Conservation (phyloP, 371 early-diverging fungal species). For the Haplosporangium sp. region DNA sequence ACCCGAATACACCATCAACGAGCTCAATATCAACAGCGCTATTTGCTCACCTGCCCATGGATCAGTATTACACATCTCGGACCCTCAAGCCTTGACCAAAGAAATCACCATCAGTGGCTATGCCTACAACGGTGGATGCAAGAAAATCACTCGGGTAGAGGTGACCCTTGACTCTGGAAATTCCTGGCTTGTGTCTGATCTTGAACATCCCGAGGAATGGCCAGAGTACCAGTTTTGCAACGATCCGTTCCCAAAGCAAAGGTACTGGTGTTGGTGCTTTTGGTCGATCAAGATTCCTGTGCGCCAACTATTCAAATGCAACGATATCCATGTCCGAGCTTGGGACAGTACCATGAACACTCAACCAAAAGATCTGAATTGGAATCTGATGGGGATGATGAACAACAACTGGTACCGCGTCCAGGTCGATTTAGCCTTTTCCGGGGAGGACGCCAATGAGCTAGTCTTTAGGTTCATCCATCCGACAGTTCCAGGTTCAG, state of each 20-base stretch:
- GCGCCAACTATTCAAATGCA: slow-evolving; percentile 59
- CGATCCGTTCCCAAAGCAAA: slow-evolving; percentile 31
- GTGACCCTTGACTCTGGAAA: slow-evolving; percentile 82
- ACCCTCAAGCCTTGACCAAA: slow-evolving; percentile 36
- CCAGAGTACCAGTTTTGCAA: slow-evolving; percentile 27
- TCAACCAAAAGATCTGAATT: slow-evolving; percentile 78
- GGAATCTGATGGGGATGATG: slow-evolving; percentile 89
- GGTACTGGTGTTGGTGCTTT: slow-evolving; percentile 80
- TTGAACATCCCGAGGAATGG: slow-evolving; percentile 58
- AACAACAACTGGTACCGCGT: slow-evolving; percentile 82
- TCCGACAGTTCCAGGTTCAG: slow-evolving; percentile 61
- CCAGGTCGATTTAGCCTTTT: slow-evolving; percentile 46
- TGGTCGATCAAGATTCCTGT: slow-evolving; percentile 69
- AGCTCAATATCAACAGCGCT: slow-evolving; percentile 72
- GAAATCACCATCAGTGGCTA: slow-evolving; percentile 69
- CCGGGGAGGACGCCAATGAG: slow-evolving; percentile 29
- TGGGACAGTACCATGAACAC: slow-evolving; percentile 82
- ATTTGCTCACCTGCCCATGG: slow-evolving; percentile 63
- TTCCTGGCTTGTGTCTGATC: slow-evolving; percentile 74
- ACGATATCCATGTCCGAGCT: slow-evolving; percentile 73
- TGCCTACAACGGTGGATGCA: slow-evolving; percentile 82
- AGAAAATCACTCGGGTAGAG: slow-evolving; percentile 80
- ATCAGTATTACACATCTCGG: slow-evolving; percentile 18
- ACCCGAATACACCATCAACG: slow-evolving; percentile 76
- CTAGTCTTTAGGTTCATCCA: slow-evolving; percentile 60